A percentile compares a stretch with the other conserved stretches of the same genome.
Evolutionary conservation across 352 stramenopile genomes (phyloP).

Genomic region (Nothophytophthora sp.): DNA sequence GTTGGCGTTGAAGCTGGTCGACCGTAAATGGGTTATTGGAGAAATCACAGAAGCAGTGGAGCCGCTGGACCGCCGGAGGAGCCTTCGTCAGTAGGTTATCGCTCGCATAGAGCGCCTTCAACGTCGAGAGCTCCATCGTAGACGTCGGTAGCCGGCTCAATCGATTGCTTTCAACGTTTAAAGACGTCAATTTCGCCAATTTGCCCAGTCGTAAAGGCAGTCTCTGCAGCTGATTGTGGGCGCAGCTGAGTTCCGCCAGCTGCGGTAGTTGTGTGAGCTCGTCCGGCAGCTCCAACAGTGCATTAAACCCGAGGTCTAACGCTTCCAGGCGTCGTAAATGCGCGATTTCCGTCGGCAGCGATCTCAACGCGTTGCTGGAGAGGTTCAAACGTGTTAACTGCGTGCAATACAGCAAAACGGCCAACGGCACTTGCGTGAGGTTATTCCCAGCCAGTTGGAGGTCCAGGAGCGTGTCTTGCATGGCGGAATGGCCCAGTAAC

Average conservation of each 20-base stretch:
- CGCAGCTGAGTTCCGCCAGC: constrained; percentile 36
- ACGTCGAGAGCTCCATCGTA: constrained; percentile 30
- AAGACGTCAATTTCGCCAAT: constrained; percentile 31
- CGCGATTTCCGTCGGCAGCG: constrained; percentile 41
- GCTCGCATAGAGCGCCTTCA: constrained; percentile 46
- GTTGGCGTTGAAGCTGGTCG: constrained; percentile 11
- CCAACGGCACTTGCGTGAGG: constrained; percentile 38
- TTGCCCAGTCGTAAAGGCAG: constrained; percentile 41
- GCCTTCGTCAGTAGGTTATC: constrained; percentile 41
- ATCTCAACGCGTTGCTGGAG: constrained; percentile 43
- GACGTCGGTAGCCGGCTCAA: constrained; percentile 51
- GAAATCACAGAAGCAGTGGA: constrained; percentile 50
- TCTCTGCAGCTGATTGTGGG: constrained; percentile 34
- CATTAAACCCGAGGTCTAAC: constrained; percentile 49
- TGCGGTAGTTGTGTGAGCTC: constrained; percentile 31
- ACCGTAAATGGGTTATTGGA: constrained; percentile 68
- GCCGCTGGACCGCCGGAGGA: constrained; percentile 27
- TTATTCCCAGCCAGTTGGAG: constrained; percentile 39
- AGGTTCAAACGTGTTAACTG: constrained; percentile 43
- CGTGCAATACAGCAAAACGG: constrained; percentile 40
- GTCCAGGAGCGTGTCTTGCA: constrained; percentile 52
- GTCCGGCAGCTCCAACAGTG: constrained; percentile 40
- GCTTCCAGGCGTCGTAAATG: constrained; percentile 32
- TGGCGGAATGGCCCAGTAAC: constrained; percentile 28
- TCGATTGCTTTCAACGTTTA: constrained; percentile 52